Evolutionary conservation across 495 filamentous ascomycete species (phyloP).

Genomic region (Chaetomidium leptoderma): DNA sequence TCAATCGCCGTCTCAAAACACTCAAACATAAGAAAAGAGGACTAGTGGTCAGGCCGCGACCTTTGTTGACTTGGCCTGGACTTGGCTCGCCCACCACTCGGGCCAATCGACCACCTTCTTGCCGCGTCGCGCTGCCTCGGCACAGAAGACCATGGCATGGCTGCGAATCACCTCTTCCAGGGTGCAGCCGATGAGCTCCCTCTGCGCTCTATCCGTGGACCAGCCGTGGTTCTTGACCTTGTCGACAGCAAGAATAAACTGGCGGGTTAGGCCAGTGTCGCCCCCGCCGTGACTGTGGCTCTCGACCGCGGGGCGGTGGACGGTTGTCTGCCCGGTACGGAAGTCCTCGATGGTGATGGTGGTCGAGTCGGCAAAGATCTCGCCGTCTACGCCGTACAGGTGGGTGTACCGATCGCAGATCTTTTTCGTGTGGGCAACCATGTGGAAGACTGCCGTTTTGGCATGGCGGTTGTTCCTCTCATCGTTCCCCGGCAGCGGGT

Average conservation of each 20-base stretch:
- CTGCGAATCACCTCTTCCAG: conserved; percentile 80
- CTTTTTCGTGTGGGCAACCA: conserved; percentile 84
- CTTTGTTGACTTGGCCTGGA: conserved; percentile 29
- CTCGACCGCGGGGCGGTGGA: conserved; percentile 50
- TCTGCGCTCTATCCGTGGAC: conserved; percentile 69
- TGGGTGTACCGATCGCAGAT: conserved; percentile 78
- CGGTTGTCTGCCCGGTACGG: conserved; percentile 48
- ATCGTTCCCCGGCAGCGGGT: conserved; percentile 33
- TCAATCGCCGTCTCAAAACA: too few relatives aligned
- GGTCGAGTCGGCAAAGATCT: conserved; percentile 72
- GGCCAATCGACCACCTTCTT: conserved; percentile 70
- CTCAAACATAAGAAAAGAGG: too few relatives aligned
- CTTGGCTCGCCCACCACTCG: conserved; percentile 69
- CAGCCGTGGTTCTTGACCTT: conserved; percentile 68
- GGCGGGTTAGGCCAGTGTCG: conserved; percentile 72
- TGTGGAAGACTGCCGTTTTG: conserved; percentile 87
- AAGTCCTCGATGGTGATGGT: conserved; percentile 65
- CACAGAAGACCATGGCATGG: conserved; percentile 91
- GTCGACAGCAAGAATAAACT: conserved; percentile 77
- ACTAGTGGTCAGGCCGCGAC: background rate
- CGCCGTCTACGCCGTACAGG: conserved; percentile 80
- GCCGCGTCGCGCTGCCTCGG: conserved; percentile 73
- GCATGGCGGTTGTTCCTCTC: conserved; percentile 48
- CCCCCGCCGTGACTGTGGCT: conserved; percentile 76
- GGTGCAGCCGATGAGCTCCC: conserved; percentile 68